A percentile compares a stretch with the other conserved stretches of the same genome.
phyloP scores from a whole-genome alignment of 192 early-diverging fungal genomes.

The Coemansia guatemalensis region DNA sequence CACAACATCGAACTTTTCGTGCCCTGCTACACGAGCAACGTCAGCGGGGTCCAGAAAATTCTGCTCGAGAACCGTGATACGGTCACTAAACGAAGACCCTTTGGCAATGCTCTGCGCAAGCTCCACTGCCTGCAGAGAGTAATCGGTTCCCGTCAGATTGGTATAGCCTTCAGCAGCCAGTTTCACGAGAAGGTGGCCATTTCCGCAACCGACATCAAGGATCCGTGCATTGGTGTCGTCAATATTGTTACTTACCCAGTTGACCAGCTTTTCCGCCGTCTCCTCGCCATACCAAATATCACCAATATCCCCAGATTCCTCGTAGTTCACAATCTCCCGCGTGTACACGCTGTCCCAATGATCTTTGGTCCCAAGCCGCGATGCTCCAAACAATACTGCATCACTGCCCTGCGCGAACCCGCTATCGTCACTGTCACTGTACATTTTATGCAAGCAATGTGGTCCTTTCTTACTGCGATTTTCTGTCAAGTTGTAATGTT shows the following conservation, averaged over 20 bases:
- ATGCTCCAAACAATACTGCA: slow-evolving; percentile 33
- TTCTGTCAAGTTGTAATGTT: no score
- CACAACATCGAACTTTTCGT: slow-evolving; percentile 56
- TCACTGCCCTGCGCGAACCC: slow-evolving; percentile 1
- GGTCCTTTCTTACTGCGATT: no score
- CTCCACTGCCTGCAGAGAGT: slow-evolving; percentile 72
- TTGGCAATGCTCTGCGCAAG: slow-evolving; percentile 67
- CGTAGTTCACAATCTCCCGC: slow-evolving; percentile 77
- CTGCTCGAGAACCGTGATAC: slow-evolving; percentile 57
- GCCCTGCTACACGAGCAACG: slow-evolving; percentile 35
- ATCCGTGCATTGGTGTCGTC: slow-evolving; percentile 40
- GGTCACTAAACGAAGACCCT: slow-evolving; percentile 34
- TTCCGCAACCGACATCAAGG: slow-evolving; percentile 90
- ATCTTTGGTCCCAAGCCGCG: slow-evolving; percentile 46
- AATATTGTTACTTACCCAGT: slow-evolving; percentile 67
- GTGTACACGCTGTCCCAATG: slow-evolving; percentile 85
- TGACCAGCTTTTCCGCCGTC: slow-evolving; percentile 80
- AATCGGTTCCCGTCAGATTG: slow-evolving; percentile 81
- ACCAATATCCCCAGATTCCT: slow-evolving; percentile 83
- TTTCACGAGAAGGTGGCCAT: slow-evolving; percentile 84
- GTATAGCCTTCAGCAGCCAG: slow-evolving; percentile 70
- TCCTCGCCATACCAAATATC: slow-evolving; percentile 93
- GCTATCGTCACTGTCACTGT: slow-evolving; percentile 3
- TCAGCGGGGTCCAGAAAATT: slow-evolving; percentile 60
- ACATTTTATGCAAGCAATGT: slow-evolving; percentile 3